phyloP scores from a whole-genome alignment of 2,329 filamentous ascomycete species.

The Colletotrichum ledebouriae region DNA sequence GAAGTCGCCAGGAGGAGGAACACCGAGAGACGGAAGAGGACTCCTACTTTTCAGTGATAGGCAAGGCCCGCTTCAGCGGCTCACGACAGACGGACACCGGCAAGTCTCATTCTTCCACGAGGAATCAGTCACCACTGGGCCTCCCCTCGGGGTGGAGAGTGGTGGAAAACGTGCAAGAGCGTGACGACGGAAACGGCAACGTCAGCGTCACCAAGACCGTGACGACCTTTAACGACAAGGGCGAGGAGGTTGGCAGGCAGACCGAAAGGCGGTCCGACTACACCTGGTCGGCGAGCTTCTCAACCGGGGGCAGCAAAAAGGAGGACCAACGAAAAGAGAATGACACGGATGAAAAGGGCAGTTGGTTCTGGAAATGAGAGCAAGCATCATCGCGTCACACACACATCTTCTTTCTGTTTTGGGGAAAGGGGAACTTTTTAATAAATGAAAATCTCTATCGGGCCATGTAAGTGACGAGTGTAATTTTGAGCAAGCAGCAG shows the following conservation, averaged over 20 bases:
- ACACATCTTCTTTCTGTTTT: not conserved
- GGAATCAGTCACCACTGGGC: conserved; percentile 23
- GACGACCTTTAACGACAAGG: conserved; percentile 40
- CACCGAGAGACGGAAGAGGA: conserved; percentile 36
- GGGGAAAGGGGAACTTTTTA: conserved; percentile 10
- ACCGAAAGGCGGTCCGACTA: conserved; percentile 39
- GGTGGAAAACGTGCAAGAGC: conserved; percentile 37
- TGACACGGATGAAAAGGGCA: conserved; percentile 31
- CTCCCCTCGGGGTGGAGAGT: conserved; percentile 39
- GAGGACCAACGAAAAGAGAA: conserved; percentile 18
- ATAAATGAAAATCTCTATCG: too few relatives aligned
- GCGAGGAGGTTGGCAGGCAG: conserved; percentile 40
- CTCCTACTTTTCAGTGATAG: conserved; percentile 37
- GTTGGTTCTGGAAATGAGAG: conserved; percentile 42
- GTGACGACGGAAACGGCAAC: conserved; percentile 40
- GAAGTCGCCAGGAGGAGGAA: conserved; percentile 3
- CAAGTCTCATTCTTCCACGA: conserved; percentile 23
- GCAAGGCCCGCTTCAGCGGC: conserved; percentile 27
- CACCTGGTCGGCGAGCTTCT: conserved; percentile 38
- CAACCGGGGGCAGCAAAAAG: conserved; percentile 23
- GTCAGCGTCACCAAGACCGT: conserved; percentile 37
- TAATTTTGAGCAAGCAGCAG: conserved; percentile 9
- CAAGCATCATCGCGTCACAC: not conserved
- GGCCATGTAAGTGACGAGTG: conserved; percentile 25
- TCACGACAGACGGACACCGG: conserved; percentile 25